Conservation (phyloP, 305 asterid species). For the Solanum hybrid region DNA sequence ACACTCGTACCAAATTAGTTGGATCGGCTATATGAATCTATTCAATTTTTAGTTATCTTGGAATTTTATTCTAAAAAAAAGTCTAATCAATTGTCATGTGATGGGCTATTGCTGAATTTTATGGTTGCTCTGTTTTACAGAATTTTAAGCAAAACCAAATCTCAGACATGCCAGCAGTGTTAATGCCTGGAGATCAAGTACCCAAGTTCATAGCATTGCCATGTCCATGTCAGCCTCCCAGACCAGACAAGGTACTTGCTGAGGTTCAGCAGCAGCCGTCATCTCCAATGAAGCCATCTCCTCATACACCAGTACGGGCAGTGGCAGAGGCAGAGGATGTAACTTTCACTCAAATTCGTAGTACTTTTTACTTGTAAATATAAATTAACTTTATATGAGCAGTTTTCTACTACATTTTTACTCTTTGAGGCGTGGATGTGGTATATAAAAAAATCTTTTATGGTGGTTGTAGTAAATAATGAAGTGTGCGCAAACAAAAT, state of each 20-base stretch:
- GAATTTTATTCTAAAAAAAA: not conserved
- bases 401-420: not conserved
- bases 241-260: conserved; percentile 17
- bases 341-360: not conserved
- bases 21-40: not conserved
- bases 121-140: conserved; percentile 8
- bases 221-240: conserved; percentile 48
- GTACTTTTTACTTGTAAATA: not conserved
- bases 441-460: not conserved
- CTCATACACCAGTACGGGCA: not conserved
- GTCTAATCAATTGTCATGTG: not conserved
- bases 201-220: conserved; percentile 65
- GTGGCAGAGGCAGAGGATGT: not conserved
- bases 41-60: not conserved
- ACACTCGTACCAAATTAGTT: not conserved
- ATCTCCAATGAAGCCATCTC: not conserved
- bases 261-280: conserved; percentile 26
- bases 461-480: not conserved
- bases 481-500: not conserved
- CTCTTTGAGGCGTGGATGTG: not conserved
- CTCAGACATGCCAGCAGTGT: conserved; percentile 35
- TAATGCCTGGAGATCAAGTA: conserved; percentile 61
- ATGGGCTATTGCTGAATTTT: not conserved
- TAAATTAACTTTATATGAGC: not conserved
- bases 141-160: conserved; percentile 40